Evolutionary conservation across 2,329 filamentous ascomycete genomes (phyloP).

Genomic region (Chaetomiaceae sp.): DNA sequence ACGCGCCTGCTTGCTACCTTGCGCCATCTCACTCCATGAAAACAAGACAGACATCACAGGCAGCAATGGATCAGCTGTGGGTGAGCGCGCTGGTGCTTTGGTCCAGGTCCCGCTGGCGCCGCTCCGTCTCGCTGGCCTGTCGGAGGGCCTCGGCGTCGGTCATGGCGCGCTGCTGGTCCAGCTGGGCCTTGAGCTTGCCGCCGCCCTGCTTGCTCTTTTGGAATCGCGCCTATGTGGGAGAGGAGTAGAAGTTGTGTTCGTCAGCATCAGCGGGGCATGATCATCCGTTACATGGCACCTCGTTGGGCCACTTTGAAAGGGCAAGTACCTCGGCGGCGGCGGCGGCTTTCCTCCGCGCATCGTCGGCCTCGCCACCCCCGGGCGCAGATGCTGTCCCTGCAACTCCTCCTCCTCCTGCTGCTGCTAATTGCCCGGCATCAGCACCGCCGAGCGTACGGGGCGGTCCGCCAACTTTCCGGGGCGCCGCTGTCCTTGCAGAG

Average conservation of each 20-base stretch:
- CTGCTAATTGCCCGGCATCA: background rate
- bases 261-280: no score
- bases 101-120: slow-evolving; percentile 62
- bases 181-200: slow-evolving; percentile 63
- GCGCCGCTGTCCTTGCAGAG: slow-evolving; percentile 28
- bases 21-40: background rate
- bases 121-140: slow-evolving; percentile 60
- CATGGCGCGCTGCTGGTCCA: slow-evolving; percentile 70
- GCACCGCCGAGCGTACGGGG: slow-evolving; percentile 58
- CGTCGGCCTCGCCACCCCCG: slow-evolving; percentile 34
- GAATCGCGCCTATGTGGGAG: slow-evolving; percentile 5
- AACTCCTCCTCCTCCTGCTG: slow-evolving; percentile 27
- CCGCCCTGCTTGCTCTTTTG: slow-evolving; percentile 11
- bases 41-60: background rate
- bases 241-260: background rate
- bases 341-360: slow-evolving; percentile 68
- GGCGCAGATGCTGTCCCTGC: no score
- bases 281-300: no score
- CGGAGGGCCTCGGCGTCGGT: slow-evolving; percentile 62
- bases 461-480: slow-evolving; percentile 44
- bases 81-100: slow-evolving; percentile 48
- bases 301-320: no score
- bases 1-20: background rate
- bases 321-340: slow-evolving; percentile 80
- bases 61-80: slow-evolving; percentile 32